Evolutionary conservation across 331 rosid genomes (phyloP).

Genomic region (Dryas integrifolia): DNA sequence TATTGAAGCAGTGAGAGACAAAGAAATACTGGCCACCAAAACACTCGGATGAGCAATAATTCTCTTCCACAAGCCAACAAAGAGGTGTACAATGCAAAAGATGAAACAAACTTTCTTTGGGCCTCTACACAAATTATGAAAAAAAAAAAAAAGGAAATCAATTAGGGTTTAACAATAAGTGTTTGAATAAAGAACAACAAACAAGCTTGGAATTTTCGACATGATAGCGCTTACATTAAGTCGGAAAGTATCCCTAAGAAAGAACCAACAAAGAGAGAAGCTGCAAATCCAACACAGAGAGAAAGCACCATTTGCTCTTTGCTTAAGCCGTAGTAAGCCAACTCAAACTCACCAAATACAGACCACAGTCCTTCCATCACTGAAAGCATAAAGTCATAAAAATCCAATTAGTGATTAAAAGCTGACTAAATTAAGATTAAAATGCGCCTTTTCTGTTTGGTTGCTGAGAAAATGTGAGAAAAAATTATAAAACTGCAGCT

Average conservation of each 20-base stretch:
- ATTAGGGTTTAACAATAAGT: slow-evolving; percentile 15
- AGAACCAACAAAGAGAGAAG: slow-evolving; percentile 63
- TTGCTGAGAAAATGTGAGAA: slow-evolving; percentile 18
- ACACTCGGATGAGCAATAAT: slow-evolving; percentile 52
- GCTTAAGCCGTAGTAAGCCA: slow-evolving; percentile 56
- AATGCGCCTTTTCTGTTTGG: slow-evolving; percentile 5
- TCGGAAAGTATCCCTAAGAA: slow-evolving; percentile 73
- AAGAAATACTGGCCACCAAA: slow-evolving; percentile 53
- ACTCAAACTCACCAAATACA: slow-evolving; percentile 73
- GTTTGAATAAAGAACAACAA: slow-evolving; percentile 9
- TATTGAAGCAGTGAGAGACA: slow-evolving; percentile 62
- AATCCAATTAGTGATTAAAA: slow-evolving; percentile 32
- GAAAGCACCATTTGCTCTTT: slow-evolving; percentile 54
- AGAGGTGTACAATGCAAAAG: slow-evolving; percentile 67
- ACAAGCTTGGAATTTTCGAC: not conserved
- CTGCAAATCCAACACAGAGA: slow-evolving; percentile 66
- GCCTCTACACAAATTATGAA: slow-evolving; percentile 51
- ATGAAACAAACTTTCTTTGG: slow-evolving; percentile 61
- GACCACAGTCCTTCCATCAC: slow-evolving; percentile 83
- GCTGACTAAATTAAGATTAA: not conserved
- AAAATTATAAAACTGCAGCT: not conserved
- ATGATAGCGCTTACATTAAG: slow-evolving; percentile 52
- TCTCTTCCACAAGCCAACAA: slow-evolving; percentile 72
- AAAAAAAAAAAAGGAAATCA: not conserved
- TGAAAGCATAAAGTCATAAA: slow-evolving; percentile 30